Evolutionary conservation across 225 moss, liverwort and hornwort species (phyloP), one percentile per base, ranked within the genome.

Genomic region (Bryum argenteum): DNA sequence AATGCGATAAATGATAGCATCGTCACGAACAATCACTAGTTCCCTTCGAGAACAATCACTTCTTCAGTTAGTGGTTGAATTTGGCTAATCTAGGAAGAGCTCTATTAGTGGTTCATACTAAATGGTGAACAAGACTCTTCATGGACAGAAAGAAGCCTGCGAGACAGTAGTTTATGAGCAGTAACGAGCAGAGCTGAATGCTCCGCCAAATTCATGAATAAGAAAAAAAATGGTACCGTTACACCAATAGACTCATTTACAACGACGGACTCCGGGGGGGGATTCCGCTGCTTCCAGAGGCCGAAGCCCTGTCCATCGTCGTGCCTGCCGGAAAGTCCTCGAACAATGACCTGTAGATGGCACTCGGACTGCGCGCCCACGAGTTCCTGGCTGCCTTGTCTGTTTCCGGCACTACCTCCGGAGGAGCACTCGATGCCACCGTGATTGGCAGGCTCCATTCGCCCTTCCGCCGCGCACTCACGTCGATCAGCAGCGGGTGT

Each of bases 361-460:
- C 81, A 43, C 87, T 74, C 33, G 87, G 84, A 61, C 84, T 84
- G 24, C 84, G 69, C 6, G 81, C 87, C 87, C 87, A 88, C 8
- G 81, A 52, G 60, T 87, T 84, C 65, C 64, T 66, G 15, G 69
- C 75, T 18, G 75, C 63, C 48, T 77, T 80, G 19, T 75, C 79
- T n/a, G 79, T 72, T 71, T 82, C 84, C 0, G 77, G 41, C 28
- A 23, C 42, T 8, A 44, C 58, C 64, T 64, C 74, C 3, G 60
- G 77, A 3, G 92, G 92, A 58, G 89, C 48, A 8, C 4, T 88
- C 8, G 97, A 78, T 41, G 91, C 88, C 56, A 98, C 98, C 65
- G 82, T 81, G 42, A 98, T 88, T 9, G 98, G 98, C 76, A 98
- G 82, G 15, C 88, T 89, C 98, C 98, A 98, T 21, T 98, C 92